Base-by-base conservation (phyloP, 2,329 filamentous ascomycete species). In the Beauveria medogensis region DNA sequence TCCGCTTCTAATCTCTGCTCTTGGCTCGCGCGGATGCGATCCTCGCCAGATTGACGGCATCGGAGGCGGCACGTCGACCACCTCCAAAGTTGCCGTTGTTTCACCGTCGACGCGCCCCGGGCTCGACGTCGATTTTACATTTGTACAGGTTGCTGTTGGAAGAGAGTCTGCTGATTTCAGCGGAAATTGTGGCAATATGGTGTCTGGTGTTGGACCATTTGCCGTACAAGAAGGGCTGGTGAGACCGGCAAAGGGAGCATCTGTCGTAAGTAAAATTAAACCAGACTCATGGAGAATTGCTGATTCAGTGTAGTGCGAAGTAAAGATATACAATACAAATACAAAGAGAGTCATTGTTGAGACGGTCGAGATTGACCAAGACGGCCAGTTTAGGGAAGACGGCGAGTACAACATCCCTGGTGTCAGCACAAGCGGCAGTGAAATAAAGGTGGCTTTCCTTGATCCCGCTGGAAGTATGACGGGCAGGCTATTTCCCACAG, bases 141-240 rank as follows among this genome's bases (percentile, higher is more conserved):
- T 48, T 10, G 24, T 28, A 5, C 24, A 48, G 16, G 16, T 48
- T 1, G 83, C 82, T 0, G 78, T 87, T 53, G 79, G 81, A 24
- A 77, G 80, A 55, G 76, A 76, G 5, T 73, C 77, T 9, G 75
- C 87, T 2, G 84, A 87, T 63, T 75, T 82, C 46, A 80, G 79
- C 0, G 82, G 84, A 2, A 88, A 86, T 62, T 87, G 84, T 65
- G 84, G 84, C 5, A 87, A 87, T 64, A 83, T 88, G 77, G 80
- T 74, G n/a, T 77, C 79, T 20, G 82, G 79, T 0, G 78, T 87
- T 34, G 85, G 82, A 0, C 83, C 84, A 0, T 86, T 82, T 67
- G 84, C 82, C 0, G 73, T 84, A 8, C 78, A 86, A 63, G 73
- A 81, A 37, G 73, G 78, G 77, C 8, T 75, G 77, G 61, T 72